Percentiles rank a stretch among this genome's conserved stretches.
Conservation (phyloP, 2,329 filamentous ascomycete species). For the Colletotrichum sp. region DNA sequence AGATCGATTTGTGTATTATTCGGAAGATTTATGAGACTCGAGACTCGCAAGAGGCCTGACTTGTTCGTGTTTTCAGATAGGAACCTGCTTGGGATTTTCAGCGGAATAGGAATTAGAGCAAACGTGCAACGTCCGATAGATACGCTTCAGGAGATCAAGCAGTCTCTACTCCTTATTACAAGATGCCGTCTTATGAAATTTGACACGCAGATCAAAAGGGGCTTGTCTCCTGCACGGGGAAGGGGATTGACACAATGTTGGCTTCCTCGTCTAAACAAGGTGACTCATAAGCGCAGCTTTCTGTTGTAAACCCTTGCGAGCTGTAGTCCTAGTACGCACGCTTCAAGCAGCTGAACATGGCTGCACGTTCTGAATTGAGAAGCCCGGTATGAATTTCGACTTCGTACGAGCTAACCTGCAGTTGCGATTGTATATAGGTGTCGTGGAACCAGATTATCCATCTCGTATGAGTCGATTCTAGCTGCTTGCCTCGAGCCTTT, state of each 20-base stretch:
- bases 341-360: fast-evolving
- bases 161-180: not conserved
- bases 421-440: not conserved
- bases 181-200: not conserved
- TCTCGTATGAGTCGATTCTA: not conserved
- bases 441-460: fast-evolving
- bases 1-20: not conserved
- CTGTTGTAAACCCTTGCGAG: fast-evolving
- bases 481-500: not conserved
- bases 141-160: fast-evolving
- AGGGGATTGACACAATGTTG: not conserved
- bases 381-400: not conserved
- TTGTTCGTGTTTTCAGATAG: fast-evolving
- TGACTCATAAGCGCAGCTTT: fast-evolving
- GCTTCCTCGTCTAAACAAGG: fast-evolving
- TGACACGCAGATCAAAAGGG: fast-evolving
- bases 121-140: fast-evolving
- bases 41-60: fast-evolving
- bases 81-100: fast-evolving
- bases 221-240: fast-evolving
- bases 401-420: not conserved
- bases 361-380: fast-evolving
- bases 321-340: fast-evolving
- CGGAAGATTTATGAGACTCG: fast-evolving
- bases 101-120: fast-evolving